Evolutionary conservation across 495 filamentous ascomycete genomes (phyloP), one percentile per base, ranked within the genome.

Genomic region (Xylaria telfairii): DNA sequence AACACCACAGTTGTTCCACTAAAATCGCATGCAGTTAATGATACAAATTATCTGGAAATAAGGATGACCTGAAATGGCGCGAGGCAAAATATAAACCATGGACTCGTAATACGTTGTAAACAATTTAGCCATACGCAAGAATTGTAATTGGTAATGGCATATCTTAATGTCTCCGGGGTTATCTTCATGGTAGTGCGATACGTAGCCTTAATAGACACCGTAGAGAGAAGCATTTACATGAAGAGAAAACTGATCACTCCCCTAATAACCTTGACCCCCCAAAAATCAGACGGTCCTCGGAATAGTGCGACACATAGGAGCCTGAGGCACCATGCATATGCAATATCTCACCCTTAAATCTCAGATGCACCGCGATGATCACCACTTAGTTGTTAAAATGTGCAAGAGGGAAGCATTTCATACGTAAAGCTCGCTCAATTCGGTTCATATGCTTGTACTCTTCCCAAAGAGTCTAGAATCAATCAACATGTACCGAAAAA

Each of bases 401-500:
- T 15, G 21, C 39, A 49, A 26, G 21, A 54, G 57, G n/a, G 8
- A 60, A 54, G 57, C 26, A 26, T 24, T 8, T 62, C n/a, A 49
- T 30, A 44, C 32, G 61, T 54, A 42, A 73, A 71, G 67, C 65
- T 70, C 67, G 67, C 70, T 44, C 62, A 73, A 68, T 69, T 72
- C 69, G 70, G 65, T 63, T 69, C 71, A 57, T 76, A 74, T 73
- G 60, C 46, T 63, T 65, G 63, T 72, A 72, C 70, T 69, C 72
- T 69, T 71, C 71, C 68, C 49, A 62, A 73, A 72, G 61, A 71
- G 71, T 57, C 59, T 54, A 66, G 69, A 67, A 62, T 67, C 63
- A 67, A 71, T 71, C 69, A 44, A 65, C 74, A 74, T 74, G 61
- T 71, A 73, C 63, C 46, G 65, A 70, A 78, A 54, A 71, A 74